A percentile compares a stretch with the other conserved stretches of the same genome.
These are phyloP conservation scores for Tylopilus sp. DNA, from an alignment of 768 basidiomycete species.

Conservation along the genomic window DNA sequence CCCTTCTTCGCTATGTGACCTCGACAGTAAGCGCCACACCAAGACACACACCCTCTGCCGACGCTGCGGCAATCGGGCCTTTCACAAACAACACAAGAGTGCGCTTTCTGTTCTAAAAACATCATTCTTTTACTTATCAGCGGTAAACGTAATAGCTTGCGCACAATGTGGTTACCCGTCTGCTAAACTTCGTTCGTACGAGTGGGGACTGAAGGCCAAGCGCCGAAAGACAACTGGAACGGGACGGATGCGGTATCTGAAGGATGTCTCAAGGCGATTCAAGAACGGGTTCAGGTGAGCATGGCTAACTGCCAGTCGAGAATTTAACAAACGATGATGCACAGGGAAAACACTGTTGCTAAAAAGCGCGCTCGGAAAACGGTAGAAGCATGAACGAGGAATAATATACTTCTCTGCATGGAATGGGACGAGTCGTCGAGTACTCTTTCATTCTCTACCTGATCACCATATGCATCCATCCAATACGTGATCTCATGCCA, in stretches of 20 bases:
- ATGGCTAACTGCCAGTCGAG: background rate
- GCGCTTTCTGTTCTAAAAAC: conserved; percentile 21
- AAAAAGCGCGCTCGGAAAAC: conserved; percentile 72
- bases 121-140: too few species aligned
- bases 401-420: background rate
- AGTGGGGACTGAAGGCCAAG: conserved; percentile 99
- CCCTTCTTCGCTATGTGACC: background rate
- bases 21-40: conserved; percentile 86
- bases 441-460: conserved; percentile 15
- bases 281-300: conserved; percentile 94
- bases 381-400: conserved; percentile 41
- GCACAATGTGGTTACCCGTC: conserved; percentile 95
- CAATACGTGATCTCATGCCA: conserved; percentile 21
- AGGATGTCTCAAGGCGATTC: conserved; percentile 90
- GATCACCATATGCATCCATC: conserved; percentile 11
- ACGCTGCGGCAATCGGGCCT: conserved; percentile 91
- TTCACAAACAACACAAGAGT: conserved; percentile 99
- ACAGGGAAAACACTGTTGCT: conserved; percentile 87
- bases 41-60: conserved; percentile 97
- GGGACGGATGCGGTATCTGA: conserved; percentile 92
- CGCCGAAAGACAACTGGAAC: conserved; percentile 99
- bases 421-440: background rate
- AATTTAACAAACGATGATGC: background rate
- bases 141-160: conserved; percentile 55
- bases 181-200: conserved; percentile 92